Evolutionary conservation across 148 eudicot species (phyloP).

Genomic region (Diospyros lotus): DNA sequence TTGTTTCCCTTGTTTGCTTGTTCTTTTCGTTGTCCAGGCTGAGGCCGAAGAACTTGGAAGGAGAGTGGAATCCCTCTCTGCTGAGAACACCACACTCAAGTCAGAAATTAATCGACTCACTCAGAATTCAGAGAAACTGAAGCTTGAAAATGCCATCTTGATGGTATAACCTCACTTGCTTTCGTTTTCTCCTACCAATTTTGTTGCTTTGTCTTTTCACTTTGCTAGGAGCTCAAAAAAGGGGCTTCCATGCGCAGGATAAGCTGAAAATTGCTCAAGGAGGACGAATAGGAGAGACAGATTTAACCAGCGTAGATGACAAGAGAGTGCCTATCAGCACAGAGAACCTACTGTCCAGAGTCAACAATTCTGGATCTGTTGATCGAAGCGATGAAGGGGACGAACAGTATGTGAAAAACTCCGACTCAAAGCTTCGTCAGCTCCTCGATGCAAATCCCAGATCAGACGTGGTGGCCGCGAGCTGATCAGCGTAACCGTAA

Average conservation of each 20-base stretch:
- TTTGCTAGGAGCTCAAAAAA: neutral
- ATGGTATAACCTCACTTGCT: conserved; percentile 32
- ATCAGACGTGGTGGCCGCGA: conserved; percentile 80
- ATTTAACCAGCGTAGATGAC: conserved; percentile 20
- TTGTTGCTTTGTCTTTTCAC: neutral
- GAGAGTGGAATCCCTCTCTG: conserved; percentile 63
- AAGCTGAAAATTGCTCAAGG: conserved; percentile 38
- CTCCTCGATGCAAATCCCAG: conserved; percentile 59
- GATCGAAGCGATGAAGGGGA: conserved; percentile 25
- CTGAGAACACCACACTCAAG: conserved; percentile 66
- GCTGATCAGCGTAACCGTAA: conserved; percentile 34
- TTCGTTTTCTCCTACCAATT: neutral
- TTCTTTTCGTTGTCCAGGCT: conserved; percentile 43
- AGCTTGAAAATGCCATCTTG: conserved; percentile 59
- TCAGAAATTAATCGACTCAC: conserved; percentile 58
- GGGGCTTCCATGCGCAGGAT: conserved; percentile 37
- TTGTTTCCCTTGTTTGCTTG: neutral
- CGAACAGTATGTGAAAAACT: conserved; percentile 33
- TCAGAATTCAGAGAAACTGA: conserved; percentile 66
- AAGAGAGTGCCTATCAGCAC: conserved; percentile 45
- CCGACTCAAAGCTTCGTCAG: conserved; percentile 81
- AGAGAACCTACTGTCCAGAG: conserved; percentile 76
- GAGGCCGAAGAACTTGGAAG: conserved; percentile 84
- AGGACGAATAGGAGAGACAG: conserved; percentile 28
- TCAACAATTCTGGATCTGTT: conserved; percentile 52